phyloP scores from a whole-genome alignment of 2,329 filamentous ascomycete genomes.

The Pyricularia sp. region DNA sequence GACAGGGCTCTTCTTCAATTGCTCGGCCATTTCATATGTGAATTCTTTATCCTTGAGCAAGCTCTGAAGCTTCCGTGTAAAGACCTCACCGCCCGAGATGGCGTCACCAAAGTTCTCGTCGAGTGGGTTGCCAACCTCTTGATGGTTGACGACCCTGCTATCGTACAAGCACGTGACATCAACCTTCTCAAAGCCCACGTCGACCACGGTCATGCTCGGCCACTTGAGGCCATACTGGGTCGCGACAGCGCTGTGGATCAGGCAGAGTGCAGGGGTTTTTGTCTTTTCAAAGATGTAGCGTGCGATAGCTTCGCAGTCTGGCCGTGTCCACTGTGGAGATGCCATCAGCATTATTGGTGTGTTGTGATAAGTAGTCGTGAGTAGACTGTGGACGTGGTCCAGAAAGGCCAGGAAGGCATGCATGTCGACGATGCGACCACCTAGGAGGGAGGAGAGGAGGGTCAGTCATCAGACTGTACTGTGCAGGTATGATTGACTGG shows the following conservation, averaged over 20 bases:
- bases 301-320: slow-evolving; percentile 78
- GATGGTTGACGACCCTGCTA: slow-evolving; percentile 62
- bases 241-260: slow-evolving; percentile 83
- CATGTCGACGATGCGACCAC: slow-evolving; percentile 83
- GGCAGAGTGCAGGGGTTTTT: slow-evolving; percentile 81
- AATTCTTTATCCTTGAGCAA: slow-evolving; percentile 54
- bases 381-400: slow-evolving; percentile 79
- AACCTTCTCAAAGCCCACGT: slow-evolving; percentile 86
- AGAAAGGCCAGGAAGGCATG: slow-evolving; percentile 87
- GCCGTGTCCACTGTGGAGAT: slow-evolving; percentile 82
- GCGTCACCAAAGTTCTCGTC: slow-evolving; percentile 26
- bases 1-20: slow-evolving; percentile 56
- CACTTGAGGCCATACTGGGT: slow-evolving; percentile 73
- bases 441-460: slow-evolving; percentile 24
- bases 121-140: slow-evolving; percentile 49
- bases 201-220: slow-evolving; percentile 74
- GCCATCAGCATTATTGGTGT: slow-evolving; percentile 87
- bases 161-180: slow-evolving; percentile 88
- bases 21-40: slow-evolving; percentile 58
- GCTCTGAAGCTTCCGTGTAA: slow-evolving; percentile 64
- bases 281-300: slow-evolving; percentile 97
- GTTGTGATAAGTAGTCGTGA: slow-evolving; percentile 91
- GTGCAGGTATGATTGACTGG: neutral
- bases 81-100: slow-evolving; percentile 75
- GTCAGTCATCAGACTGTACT: slow-evolving; percentile 4